Base-by-base conservation (phyloP, 352 stramenopile genomes). In the Phytophthora syringae region DNA sequence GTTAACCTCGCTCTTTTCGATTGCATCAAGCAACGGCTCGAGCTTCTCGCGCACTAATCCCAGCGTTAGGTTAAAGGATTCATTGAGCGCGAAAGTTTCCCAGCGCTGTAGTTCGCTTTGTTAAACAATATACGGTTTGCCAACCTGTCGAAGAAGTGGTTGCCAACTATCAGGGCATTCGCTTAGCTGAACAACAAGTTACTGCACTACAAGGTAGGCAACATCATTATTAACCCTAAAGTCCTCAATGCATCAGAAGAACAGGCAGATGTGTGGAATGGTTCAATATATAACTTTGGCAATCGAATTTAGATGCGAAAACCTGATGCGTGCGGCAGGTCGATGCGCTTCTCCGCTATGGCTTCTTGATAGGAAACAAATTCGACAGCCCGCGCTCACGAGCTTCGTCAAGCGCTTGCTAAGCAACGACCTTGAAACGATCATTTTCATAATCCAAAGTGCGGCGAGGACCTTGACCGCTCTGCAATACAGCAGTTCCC, bases 351-450 rank as follows among this genome's bases (percentile, higher is more conserved):
- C 65, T 90, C 82, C 3, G 80, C 65, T 13, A 91, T 34, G 3
- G 83, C 85, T 92, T 88, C 63, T 92, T 75, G 65, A 93, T 86
- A 6, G 85, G 7, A 79, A 76, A 24, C n/a, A n/a, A n/a, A n/a
- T n/a, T n/a, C n/a, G n/a, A n/a, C n/a, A n/a, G n/a, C n/a, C n/a
- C n/a, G n/a, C n/a, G n/a, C n/a, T n/a, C n/a, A n/a, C n/a, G n/a
- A n/a, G n/a, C n/a, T n/a, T n/a, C n/a, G n/a, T n/a, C n/a, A n/a
- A n/a, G n/a, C n/a, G n/a, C n/a, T n/a, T n/a, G n/a, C n/a, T n/a
- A n/a, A n/a, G n/a, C n/a, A n/a, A n/a, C n/a, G n/a, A n/a, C n/a
- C n/a, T n/a, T n/a, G n/a, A n/a, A n/a, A n/a, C n/a, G n/a, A n/a
- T 88, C 85, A 28, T 85, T 66, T 40, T 92, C 83, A 9, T 69